Evolutionary conservation across 2,329 filamentous ascomycete genomes (phyloP).

Genomic region (Fusarium circinatum): DNA sequence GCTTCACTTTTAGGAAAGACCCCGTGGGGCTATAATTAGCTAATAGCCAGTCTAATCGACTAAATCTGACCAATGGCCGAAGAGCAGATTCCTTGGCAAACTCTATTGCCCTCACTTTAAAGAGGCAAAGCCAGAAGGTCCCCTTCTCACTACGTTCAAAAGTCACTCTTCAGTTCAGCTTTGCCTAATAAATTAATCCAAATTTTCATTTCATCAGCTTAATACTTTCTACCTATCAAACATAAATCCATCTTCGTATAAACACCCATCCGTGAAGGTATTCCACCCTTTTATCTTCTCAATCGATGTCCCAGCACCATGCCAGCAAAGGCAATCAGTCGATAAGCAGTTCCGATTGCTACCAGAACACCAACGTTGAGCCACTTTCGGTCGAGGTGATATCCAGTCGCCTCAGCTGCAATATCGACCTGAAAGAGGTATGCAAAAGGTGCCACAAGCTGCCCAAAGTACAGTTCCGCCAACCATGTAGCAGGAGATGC

Average conservation of each 20-base stretch:
- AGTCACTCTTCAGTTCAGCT: neutral
- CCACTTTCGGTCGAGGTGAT: conserved; percentile 55
- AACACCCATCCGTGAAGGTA: neutral
- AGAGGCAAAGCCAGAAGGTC: neutral
- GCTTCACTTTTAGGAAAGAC: neutral
- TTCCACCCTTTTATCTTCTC: conserved; percentile 23
- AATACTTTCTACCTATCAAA: neutral
- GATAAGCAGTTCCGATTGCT: conserved; percentile 56
- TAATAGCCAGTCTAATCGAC: neutral
- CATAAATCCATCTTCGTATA: neutral
- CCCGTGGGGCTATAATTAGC: neutral
- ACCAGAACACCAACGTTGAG: conserved; percentile 58
- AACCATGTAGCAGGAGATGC: conserved; percentile 65
- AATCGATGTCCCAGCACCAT: conserved; percentile 38
- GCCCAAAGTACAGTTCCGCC: conserved; percentile 65
- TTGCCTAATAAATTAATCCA: neutral
- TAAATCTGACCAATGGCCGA: neutral
- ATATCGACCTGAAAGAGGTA: conserved; percentile 63
- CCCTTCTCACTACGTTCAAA: neutral
- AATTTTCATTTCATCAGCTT: neutral
- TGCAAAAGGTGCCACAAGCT: conserved; percentile 59
- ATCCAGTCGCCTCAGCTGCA: conserved; percentile 57
- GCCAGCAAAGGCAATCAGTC: conserved; percentile 53
- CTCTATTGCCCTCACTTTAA: neutral
- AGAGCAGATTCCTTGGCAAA: neutral